A percentile compares a stretch with the other conserved stretches of the same genome.
Conservation (phyloP, 306 rosid species). For the Vigna trinervia region DNA sequence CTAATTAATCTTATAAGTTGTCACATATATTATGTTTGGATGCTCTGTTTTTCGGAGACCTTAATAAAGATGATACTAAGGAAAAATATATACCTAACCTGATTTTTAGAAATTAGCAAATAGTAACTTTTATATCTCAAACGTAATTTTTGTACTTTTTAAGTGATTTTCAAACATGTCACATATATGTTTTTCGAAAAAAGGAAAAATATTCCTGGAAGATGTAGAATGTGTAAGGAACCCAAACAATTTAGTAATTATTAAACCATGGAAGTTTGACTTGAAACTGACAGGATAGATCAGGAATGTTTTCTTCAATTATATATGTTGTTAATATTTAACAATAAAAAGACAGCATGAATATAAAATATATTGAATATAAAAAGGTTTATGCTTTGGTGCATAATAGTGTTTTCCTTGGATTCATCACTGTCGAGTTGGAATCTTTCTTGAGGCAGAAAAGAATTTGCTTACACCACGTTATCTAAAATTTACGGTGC, state of each 20-base stretch:
- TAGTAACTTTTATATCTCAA: no score
- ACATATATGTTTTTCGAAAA: no score
- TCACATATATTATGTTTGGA: no score
- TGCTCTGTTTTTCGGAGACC: no score
- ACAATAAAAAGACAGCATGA: slow-evolving; percentile 25
- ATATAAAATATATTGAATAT: background rate
- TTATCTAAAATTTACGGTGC: slow-evolving; percentile 38
- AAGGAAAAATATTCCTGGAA: background rate
- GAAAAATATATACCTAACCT: no score
- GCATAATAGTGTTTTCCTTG: slow-evolving; percentile 27
- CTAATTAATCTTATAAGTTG: no score
- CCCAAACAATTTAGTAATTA: background rate
- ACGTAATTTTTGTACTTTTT: no score
- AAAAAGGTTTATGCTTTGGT: slow-evolving; percentile 9
- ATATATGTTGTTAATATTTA: background rate
- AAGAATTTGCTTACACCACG: slow-evolving; percentile 38
- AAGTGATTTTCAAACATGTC: no score
- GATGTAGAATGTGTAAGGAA: background rate
- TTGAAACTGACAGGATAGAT: slow-evolving; percentile 21
- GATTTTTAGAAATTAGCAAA: no score
- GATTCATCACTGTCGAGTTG: slow-evolving; percentile 37
- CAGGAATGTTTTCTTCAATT: slow-evolving; percentile 28
- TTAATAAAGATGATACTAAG: no score
- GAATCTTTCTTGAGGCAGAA: slow-evolving; percentile 6
- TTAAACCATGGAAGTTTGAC: slow-evolving; percentile 18